A percentile compares a stretch with the other conserved stretches of the same genome.
Conservation (phyloP, 116 monocot genomes). For the Posidonia oceanica region DNA sequence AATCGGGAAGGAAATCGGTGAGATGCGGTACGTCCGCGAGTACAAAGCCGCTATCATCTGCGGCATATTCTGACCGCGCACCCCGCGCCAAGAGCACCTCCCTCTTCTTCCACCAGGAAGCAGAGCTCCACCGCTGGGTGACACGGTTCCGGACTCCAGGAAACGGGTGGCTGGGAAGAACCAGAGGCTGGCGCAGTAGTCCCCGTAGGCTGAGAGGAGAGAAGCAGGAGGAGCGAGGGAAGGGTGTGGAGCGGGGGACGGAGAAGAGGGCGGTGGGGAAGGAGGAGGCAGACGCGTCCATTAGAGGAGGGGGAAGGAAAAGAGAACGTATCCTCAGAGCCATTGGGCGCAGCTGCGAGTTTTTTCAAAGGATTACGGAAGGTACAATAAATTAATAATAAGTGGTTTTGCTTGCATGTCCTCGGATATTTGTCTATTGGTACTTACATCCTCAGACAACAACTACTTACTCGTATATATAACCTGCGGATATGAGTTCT, state of each 20-base stretch:
- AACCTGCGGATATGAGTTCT: too few species aligned
- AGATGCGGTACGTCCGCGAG: slow-evolving; percentile 78
- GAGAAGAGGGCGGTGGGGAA: neutral
- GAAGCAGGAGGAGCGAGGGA: neutral
- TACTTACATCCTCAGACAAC: too few species aligned
- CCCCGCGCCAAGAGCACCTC: neutral
- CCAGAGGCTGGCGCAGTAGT: neutral
- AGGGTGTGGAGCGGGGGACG: neutral
- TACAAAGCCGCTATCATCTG: slow-evolving; percentile 43
- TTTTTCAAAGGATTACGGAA: too few species aligned
- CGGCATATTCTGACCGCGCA: slow-evolving; percentile 18
- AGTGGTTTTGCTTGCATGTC: too few species aligned
- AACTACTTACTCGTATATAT: too few species aligned
- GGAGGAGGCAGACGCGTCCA: too few species aligned
- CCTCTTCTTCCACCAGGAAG: neutral
- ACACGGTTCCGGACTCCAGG: neutral
- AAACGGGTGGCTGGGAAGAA: neutral
- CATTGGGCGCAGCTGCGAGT: too few species aligned
- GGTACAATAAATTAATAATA: too few species aligned
- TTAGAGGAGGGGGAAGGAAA: neutral
- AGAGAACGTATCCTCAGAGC: too few species aligned
- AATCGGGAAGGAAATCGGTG: slow-evolving; percentile 41
- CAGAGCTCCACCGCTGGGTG: neutral
- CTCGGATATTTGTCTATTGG: too few species aligned
- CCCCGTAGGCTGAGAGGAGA: neutral